A percentile compares a stretch with the other conserved stretches of the same genome.
phyloP scores from a whole-genome alignment of 1,284 basidiomycete genomes.

The Lignosus rhinocerotis region DNA sequence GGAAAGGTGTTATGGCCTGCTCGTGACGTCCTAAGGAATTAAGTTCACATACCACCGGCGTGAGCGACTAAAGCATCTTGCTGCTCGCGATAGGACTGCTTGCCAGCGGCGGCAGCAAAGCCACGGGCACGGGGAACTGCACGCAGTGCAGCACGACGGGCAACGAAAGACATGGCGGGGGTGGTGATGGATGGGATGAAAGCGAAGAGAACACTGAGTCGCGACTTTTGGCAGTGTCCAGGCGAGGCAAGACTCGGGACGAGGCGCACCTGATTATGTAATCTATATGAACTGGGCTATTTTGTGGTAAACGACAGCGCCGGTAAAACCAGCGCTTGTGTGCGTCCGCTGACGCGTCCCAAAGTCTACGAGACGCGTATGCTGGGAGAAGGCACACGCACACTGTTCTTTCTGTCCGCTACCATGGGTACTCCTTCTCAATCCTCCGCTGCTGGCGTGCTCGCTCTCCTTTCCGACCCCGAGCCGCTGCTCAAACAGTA shows the following conservation, averaged over 20 bases:
- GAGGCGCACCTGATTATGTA: conserved; percentile 22
- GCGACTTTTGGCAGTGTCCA: conserved; percentile 27
- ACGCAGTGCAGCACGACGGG: conserved; percentile 48
- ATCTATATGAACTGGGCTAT: conserved; percentile 1
- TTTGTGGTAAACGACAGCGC: conserved; percentile 1
- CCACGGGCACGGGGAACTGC: conserved; percentile 43
- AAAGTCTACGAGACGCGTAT: conserved; percentile 19
- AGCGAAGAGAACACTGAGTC: conserved; percentile 20
- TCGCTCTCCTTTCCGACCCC: conserved; percentile 86
- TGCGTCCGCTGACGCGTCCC: conserved; percentile 30
- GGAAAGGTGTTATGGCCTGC: neutral
- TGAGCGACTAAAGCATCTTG: conserved; percentile 65
- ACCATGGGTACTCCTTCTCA: conserved; percentile 65
- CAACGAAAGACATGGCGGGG: conserved; percentile 54
- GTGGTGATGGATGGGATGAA: conserved; percentile 27
- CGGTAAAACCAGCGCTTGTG: conserved; percentile 3
- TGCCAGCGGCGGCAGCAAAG: conserved; percentile 42
- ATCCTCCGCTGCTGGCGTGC: conserved; percentile 85
- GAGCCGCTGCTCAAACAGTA: conserved; percentile 87
- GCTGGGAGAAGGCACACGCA: conserved; percentile 7
- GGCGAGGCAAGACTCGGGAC: conserved; percentile 23
- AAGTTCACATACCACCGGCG: conserved; percentile 53
- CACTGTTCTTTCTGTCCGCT: conserved; percentile 15
- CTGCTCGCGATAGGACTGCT: conserved; percentile 50
- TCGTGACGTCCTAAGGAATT: conserved; percentile 7